These are phyloP conservation scores for Rhytidiadelphus loreus DNA, from an alignment of 225 moss, liverwort and hornwort species.

Conservation along the genomic window DNA sequence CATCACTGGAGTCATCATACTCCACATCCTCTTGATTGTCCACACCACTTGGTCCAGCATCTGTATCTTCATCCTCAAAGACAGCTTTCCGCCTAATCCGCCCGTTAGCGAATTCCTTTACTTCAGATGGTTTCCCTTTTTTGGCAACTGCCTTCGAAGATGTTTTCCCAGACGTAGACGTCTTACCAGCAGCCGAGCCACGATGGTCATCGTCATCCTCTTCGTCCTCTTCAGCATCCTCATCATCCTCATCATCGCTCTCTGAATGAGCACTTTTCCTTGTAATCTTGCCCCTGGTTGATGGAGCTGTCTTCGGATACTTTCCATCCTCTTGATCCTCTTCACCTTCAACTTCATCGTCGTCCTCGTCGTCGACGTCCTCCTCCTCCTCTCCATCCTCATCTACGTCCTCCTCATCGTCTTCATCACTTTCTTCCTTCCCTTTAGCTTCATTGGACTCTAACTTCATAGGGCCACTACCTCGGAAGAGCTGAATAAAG, in stretches of 20 bases:
- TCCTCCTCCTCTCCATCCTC: neutral
- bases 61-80: slow-evolving; percentile 46
- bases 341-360: neutral
- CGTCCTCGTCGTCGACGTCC: neutral
- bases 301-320: neutral
- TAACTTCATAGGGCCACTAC: slow-evolving; percentile 50
- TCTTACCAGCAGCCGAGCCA: neutral
- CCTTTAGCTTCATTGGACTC: slow-evolving; percentile 3
- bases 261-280: slow-evolving; percentile 10
- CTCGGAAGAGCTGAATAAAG: slow-evolving; percentile 83
- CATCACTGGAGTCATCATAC: slow-evolving; percentile 42
- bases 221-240: slow-evolving; percentile 13
- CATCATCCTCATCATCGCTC: slow-evolving; percentile 19
- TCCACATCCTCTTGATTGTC: slow-evolving; percentile 16
- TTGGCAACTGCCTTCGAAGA: neutral
- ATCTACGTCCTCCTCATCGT: neutral
- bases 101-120: slow-evolving; percentile 53
- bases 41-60: slow-evolving; percentile 14
- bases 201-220: neutral
- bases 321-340: neutral
- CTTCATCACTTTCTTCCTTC: slow-evolving; percentile 4
- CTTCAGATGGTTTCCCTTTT: slow-evolving; percentile 45
- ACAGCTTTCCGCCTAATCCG: slow-evolving; percentile 79
- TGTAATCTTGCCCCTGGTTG: neutral
- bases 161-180: neutral